Evolutionary conservation across 2,329 filamentous ascomycete species (phyloP).

Genomic region (Penicillium sp.): DNA sequence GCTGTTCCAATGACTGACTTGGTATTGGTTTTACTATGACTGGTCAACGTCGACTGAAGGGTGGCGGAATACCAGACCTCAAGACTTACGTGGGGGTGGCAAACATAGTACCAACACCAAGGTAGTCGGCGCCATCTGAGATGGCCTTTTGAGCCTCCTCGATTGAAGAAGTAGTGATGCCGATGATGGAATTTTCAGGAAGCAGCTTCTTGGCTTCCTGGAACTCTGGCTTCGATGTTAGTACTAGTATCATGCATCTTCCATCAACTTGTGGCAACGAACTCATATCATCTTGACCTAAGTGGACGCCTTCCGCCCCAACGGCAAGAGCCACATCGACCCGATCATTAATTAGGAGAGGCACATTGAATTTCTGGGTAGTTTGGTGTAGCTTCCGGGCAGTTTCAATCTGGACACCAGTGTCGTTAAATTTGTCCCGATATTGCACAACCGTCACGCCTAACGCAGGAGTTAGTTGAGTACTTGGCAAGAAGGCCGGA

Average conservation of each 20-base stretch:
- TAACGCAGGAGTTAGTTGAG: constrained; percentile 31
- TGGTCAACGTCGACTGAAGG: constrained; percentile 5
- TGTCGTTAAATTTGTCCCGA: constrained; percentile 81
- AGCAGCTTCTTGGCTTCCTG: constrained; percentile 68
- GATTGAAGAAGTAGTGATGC: constrained; percentile 75
- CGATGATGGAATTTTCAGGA: constrained; percentile 76
- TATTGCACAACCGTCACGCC: constrained; percentile 83
- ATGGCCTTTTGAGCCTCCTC: constrained; percentile 73
- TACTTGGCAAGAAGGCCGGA: constrained; percentile 3
- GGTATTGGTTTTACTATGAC: constrained; percentile 73
- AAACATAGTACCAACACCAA: constrained; percentile 88
- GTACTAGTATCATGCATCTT: neutral
- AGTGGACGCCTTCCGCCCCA: constrained; percentile 86
- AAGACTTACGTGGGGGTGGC: constrained; percentile 71
- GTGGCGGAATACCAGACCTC: neutral
- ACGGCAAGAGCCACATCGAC: constrained; percentile 84
- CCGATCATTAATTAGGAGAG: constrained; percentile 88
- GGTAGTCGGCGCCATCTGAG: constrained; percentile 76
- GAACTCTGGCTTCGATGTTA: constrained; percentile 32
- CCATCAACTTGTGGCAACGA: constrained; percentile 28
- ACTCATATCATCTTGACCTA: constrained; percentile 93
- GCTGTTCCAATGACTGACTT: constrained; percentile 75
- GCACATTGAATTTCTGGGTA: constrained; percentile 66
- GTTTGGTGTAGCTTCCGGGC: constrained; percentile 70
- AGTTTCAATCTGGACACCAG: constrained; percentile 66